phyloP scores from a whole-genome alignment of 2,329 filamentous ascomycete species.

The Calonectria naviculata region DNA sequence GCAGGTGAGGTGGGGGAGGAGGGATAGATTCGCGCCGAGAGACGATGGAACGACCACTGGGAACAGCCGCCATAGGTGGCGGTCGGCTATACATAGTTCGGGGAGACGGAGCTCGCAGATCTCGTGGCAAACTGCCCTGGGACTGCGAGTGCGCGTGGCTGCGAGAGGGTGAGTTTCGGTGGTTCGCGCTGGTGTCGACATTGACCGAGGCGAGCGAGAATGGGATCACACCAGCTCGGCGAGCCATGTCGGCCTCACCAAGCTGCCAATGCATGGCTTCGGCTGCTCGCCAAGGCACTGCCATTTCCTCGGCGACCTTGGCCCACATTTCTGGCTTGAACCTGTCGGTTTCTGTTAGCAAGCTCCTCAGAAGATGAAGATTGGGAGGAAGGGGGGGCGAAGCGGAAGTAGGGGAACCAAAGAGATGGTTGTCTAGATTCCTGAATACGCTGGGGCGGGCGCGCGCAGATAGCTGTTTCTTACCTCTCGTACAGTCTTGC shows the following conservation, averaged over 20 bases:
- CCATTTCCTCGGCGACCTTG: slow-evolving; percentile 94
- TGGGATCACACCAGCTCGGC: slow-evolving; percentile 87
- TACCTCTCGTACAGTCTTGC: slow-evolving; percentile 95
- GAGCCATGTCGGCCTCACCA: slow-evolving; percentile 93
- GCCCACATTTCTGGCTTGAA: slow-evolving; percentile 99
- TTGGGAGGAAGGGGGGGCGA: not conserved
- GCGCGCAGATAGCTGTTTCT: slow-evolving; percentile 3
- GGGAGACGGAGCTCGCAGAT: slow-evolving; percentile 55
- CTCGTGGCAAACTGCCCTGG: slow-evolving; percentile 57
- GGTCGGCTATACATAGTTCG: slow-evolving; percentile 53
- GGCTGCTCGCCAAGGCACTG: slow-evolving; percentile 92
- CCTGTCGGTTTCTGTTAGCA: slow-evolving; percentile 59
- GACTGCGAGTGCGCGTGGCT: slow-evolving; percentile 57
- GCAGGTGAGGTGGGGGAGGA: slow-evolving; percentile 41
- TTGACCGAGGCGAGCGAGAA: slow-evolving; percentile 76
- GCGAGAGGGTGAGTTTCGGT: slow-evolving; percentile 51
- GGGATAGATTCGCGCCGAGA: slow-evolving; percentile 55
- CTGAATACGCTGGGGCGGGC: not conserved
- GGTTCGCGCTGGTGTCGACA: slow-evolving; percentile 56
- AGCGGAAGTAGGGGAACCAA: not conserved
- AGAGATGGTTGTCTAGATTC: not conserved
- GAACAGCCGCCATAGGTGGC: slow-evolving; percentile 44
- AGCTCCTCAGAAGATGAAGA: not conserved
- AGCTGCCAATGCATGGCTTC: slow-evolving; percentile 99
- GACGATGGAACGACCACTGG: slow-evolving; percentile 49